Evolutionary conservation across 495 filamentous ascomycete species (phyloP), one percentile per base, ranked within the genome.

Genomic region (Glarea lozoyensis): DNA sequence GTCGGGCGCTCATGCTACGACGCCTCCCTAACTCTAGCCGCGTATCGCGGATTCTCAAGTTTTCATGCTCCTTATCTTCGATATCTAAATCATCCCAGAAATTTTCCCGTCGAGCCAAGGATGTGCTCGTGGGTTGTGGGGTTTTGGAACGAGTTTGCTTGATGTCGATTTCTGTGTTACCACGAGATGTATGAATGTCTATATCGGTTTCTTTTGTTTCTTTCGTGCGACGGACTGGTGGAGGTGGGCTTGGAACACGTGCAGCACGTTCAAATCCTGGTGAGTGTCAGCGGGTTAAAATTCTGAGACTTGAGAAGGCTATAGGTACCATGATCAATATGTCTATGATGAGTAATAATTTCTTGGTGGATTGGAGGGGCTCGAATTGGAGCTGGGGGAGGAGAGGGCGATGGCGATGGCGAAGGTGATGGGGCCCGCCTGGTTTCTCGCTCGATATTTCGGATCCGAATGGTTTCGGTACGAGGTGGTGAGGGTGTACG

Each of bases 321-420:
- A 13, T 22, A 61, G 62, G 60, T 69, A 83, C 87, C 88, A 64
- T 94, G 86, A 58, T 95, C 84, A 54, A 94, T 84, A 52, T 90
- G 82, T 17, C 82, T 73, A 55, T 92, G 88, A 59, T 88, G 86
- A 1, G 84, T 87, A 45, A 88, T 84, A 33, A 92, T 73, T 55
- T 93, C 83, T 46, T 86, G 77, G 54, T 84, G 79, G 50, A 89
- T 83, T 3, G 76, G 73, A 3, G 83, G 82, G 15, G 75, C 78
- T 48, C 75, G 70, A 54, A 87, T 79, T n/a, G n/a, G n/a, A 20
- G 72, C 59, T 42, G 67, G 64, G 2, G 78, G 75, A 30, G 69
- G 66, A 18, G 70, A 62, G 18, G 68, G 67, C 17, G 60, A 56
- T 12, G 60, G 53, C 10, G 45, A 40, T 10, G 44, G 44, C 17